Evolutionary conservation across 257 asterid genomes (phyloP).

Genomic region (Nicotiana attenuata): DNA sequence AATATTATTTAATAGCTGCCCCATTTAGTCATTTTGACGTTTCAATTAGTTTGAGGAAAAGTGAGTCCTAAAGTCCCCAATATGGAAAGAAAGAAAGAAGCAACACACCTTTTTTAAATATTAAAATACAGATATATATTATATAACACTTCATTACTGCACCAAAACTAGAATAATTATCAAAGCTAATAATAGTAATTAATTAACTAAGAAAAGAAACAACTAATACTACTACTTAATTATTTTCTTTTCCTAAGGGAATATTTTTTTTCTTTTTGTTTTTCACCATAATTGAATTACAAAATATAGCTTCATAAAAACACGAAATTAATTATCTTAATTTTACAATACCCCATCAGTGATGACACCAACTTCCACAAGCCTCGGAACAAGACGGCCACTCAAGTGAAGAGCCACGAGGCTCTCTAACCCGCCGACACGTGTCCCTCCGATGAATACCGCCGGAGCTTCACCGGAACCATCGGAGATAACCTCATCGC

Average conservation of each 20-base stretch:
- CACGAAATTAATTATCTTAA: conserved; percentile 1
- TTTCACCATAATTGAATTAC: not conserved
- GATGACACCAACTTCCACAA: conserved; percentile 75
- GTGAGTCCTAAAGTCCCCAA: not conserved
- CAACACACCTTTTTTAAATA: not conserved
- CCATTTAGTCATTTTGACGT: not conserved
- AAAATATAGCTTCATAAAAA: conserved; percentile 8
- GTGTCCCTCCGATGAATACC: conserved; percentile 74
- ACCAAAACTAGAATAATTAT: not conserved
- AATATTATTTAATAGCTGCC: not conserved
- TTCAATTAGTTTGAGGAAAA: not conserved
- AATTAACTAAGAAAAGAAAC: not conserved
- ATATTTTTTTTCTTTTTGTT: not conserved
- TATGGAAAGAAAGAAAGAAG: not conserved
- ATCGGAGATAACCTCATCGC: not conserved
- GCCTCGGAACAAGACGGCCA: conserved; percentile 79
- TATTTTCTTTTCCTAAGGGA: not conserved
- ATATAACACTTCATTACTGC: not conserved
- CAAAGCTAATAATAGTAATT: not conserved
- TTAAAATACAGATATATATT: not conserved
- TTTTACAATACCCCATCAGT: conserved; percentile 34
- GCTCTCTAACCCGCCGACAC: conserved; percentile 82
- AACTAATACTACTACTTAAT: conserved; percentile 8
- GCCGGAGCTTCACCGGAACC: conserved; percentile 36
- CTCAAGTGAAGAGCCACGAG: conserved; percentile 79